phyloP scores from a whole-genome alignment of 2,329 filamentous ascomycete genomes.

The Venturia effusa region DNA sequence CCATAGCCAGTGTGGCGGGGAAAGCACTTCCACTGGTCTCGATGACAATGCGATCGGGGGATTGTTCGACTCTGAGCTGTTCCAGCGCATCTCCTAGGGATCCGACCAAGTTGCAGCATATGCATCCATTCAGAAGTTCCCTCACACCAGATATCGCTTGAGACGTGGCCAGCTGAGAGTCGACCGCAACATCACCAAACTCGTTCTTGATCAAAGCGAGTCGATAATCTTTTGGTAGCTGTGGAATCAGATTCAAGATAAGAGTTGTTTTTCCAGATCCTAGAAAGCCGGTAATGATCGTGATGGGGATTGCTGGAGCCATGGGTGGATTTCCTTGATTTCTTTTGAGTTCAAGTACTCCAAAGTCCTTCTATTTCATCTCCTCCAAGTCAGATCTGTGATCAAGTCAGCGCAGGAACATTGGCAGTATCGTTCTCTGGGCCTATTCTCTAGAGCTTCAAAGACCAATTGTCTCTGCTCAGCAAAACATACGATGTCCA shows the following conservation, averaged over 20 bases:
- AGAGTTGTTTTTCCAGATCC: slow-evolving; percentile 82
- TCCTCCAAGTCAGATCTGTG: not conserved
- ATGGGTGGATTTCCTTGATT: not conserved
- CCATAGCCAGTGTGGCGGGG: slow-evolving; percentile 81
- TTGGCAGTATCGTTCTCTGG: not conserved
- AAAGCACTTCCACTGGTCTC: slow-evolving; percentile 80
- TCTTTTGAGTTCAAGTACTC: too few species aligned
- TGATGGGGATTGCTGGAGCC: slow-evolving; percentile 52
- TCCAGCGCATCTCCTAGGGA: slow-evolving; percentile 72
- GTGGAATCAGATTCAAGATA: slow-evolving; percentile 85
- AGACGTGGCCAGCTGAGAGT: slow-evolving; percentile 79
- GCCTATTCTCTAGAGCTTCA: not conserved
- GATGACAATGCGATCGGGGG: slow-evolving; percentile 79
- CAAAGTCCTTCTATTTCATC: too few species aligned
- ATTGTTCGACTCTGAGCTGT: slow-evolving; percentile 49
- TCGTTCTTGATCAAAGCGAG: slow-evolving; percentile 96
- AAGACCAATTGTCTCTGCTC: not conserved
- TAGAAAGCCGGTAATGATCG: slow-evolving; percentile 91
- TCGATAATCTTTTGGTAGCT: slow-evolving; percentile 77
- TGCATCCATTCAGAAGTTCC: slow-evolving; percentile 92
- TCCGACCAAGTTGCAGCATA: slow-evolving; percentile 97
- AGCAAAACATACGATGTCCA: not conserved
- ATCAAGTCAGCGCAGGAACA: not conserved
- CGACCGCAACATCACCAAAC: slow-evolving; percentile 88
- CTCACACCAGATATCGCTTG: slow-evolving; percentile 78